A percentile compares a stretch with the other conserved stretches of the same genome.
Evolutionary conservation across 768 basidiomycete genomes (phyloP).

Genomic region (Rhodotorula sphaerocarpa): DNA sequence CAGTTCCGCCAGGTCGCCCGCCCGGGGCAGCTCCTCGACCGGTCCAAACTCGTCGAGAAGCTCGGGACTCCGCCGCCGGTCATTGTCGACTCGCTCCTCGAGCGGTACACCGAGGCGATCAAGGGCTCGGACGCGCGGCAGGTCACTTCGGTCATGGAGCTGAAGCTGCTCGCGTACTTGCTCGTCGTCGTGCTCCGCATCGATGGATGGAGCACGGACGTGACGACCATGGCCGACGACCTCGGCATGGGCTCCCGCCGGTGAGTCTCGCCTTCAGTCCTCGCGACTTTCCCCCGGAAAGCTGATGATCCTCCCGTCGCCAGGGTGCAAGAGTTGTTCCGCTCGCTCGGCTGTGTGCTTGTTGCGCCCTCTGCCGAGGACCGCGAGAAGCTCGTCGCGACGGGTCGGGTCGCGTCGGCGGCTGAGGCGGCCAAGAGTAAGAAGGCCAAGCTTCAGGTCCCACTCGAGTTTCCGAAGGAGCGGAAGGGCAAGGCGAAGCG

Average conservation of each 20-base stretch:
- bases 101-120: conserved; percentile 64
- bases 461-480: conserved; percentile 72
- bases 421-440: conserved; percentile 51
- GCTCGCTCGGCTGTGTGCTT: conserved; percentile 54
- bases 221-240: conserved; percentile 61
- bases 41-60: conserved; percentile 49
- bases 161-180: conserved; percentile 65
- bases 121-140: conserved; percentile 44
- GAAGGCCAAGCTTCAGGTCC: conserved; percentile 64
- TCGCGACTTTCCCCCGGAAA: not conserved
- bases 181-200: conserved; percentile 71
- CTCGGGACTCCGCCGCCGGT: conserved; percentile 55
- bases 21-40: conserved; percentile 47
- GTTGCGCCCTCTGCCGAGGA: conserved; percentile 48
- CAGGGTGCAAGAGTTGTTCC: conserved; percentile 65
- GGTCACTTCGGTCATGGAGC: conserved; percentile 61
- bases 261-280: conserved; percentile 49
- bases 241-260: conserved; percentile 57
- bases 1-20: conserved; percentile 53
- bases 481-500: conserved; percentile 34
- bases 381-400: conserved; percentile 60
- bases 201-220: conserved; percentile 68
- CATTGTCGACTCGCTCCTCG: conserved; percentile 64
- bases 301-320: not conserved
- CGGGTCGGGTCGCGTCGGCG: conserved; percentile 48